Evolutionary conservation across 2,329 filamentous ascomycete species (phyloP).

Genomic region (Fusarium brevicatenulatum): DNA sequence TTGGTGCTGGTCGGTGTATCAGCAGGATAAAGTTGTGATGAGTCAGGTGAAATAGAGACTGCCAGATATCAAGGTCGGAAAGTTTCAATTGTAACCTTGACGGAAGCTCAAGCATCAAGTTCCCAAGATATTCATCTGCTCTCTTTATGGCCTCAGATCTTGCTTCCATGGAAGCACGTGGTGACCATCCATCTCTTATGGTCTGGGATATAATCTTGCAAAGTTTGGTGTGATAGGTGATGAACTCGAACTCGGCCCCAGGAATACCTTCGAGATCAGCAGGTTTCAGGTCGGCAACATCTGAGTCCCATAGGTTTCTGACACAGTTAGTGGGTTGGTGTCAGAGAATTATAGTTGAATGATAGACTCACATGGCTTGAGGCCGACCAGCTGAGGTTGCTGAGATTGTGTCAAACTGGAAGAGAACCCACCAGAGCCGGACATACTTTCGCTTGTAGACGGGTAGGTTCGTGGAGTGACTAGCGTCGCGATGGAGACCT

Average conservation of each 20-base stretch:
- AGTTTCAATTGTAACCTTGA: background rate
- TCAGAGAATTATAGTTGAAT: accelerated
- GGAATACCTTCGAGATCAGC: background rate
- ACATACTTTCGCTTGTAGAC: conserved; percentile 10
- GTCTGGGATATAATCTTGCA: conserved; percentile 15
- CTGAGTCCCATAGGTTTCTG: conserved; percentile 1
- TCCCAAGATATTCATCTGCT: background rate
- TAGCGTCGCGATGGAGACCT: conserved; percentile 3
- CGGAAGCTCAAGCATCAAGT: background rate
- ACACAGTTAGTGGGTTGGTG: background rate
- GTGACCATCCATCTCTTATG: conserved; percentile 1
- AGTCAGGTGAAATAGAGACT: background rate
- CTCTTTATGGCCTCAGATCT: background rate
- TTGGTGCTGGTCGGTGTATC: conserved; percentile 4
- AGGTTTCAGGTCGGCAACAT: background rate
- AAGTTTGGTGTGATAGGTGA: background rate
- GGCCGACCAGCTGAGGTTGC: conserved; percentile 6
- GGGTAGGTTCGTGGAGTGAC: conserved; percentile 1
- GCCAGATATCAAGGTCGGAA: background rate
- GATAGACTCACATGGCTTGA: conserved; percentile 1
- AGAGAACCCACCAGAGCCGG: conserved; percentile 15
- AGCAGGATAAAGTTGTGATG: conserved; percentile 10
- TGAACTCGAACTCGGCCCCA: background rate
- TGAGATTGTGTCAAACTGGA: conserved; percentile 15
- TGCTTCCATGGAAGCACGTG: background rate